phyloP scores from a whole-genome alignment of 1,139 yeast species.

The Blastobotrys ciferrii region DNA sequence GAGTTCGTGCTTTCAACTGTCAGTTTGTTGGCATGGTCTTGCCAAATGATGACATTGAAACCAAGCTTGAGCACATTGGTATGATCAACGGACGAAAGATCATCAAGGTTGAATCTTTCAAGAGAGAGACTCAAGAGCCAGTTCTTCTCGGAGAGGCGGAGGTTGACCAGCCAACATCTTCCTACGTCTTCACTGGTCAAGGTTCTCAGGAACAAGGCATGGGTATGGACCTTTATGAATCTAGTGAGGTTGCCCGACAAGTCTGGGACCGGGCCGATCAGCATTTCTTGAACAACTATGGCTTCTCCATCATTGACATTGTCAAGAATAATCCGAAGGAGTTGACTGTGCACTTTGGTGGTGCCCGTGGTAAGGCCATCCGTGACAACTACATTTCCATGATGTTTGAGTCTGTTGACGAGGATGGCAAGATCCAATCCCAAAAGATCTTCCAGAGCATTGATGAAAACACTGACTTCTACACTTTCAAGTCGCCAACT shows the following conservation, averaged over 20 bases:
- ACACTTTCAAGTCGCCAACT: constrained; percentile 86
- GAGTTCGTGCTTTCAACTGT: constrained; percentile 94
- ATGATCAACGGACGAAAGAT: constrained; percentile 99
- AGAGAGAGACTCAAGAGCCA: constrained; percentile 64
- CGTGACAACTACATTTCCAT: constrained; percentile 92
- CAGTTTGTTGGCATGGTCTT: constrained; percentile 94
- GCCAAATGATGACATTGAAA: constrained; percentile 87
- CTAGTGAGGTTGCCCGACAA: constrained; percentile 86
- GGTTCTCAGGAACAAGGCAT: constrained; percentile 99
- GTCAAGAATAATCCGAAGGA: constrained; percentile 95
- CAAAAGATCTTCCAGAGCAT: constrained; percentile 96
- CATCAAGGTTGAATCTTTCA: constrained; percentile 84
- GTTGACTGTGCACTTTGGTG: constrained; percentile 94
- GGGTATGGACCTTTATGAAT: constrained; percentile 98
- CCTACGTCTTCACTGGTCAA: constrained; percentile 98
- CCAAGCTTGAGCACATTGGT: constrained; percentile 92
- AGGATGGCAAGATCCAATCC: constrained; percentile 76
- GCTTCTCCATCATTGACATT: constrained; percentile 94
- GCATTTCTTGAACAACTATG: constrained; percentile 90
- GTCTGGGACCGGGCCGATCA: constrained; percentile 98
- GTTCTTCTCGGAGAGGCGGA: constrained; percentile 96
- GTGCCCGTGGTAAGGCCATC: constrained; percentile 93
- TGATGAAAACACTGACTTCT: constrained; percentile 74
- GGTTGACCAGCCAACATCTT: constrained; percentile 95
- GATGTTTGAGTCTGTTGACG: constrained; percentile 95